Conservation (phyloP, 176 grass and related monocot species). For the Cenchrus purpureus region DNA sequence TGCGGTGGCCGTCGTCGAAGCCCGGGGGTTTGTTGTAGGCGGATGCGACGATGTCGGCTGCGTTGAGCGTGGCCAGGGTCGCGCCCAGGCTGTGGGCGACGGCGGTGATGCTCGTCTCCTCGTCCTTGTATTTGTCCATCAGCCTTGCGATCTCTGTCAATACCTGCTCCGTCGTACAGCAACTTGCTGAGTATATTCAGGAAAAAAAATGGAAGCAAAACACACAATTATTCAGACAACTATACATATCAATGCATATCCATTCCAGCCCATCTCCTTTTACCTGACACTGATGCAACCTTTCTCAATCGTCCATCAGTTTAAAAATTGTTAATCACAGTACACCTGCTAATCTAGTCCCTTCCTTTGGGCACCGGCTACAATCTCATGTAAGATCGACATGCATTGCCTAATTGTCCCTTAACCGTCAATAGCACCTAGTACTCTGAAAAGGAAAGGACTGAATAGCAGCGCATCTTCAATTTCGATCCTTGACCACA, state of each 20-base stretch:
- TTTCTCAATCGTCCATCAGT: not conserved
- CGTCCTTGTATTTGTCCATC: conserved; percentile 70
- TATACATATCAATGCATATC: not conserved
- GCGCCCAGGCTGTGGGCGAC: conserved; percentile 90
- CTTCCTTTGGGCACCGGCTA: not conserved
- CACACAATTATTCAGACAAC: not conserved
- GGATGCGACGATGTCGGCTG: conserved; percentile 68
- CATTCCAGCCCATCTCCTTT: not conserved
- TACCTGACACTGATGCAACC: not conserved
- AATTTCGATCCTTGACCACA: conserved; percentile 2
- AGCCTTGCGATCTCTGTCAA: conserved; percentile 67
- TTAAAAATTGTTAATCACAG: not conserved
- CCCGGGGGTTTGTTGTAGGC: conserved; percentile 43
- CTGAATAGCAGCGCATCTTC: conserved; percentile 22
- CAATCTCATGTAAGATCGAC: not conserved
- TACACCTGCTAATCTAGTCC: not conserved
- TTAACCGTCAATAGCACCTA: not conserved
- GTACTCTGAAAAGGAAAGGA: not conserved
- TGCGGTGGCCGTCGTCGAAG: not conserved
- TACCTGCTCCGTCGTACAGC: conserved; percentile 41
- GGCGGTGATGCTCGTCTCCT: conserved; percentile 85
- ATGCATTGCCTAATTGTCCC: not conserved
- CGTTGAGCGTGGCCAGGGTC: conserved; percentile 77
- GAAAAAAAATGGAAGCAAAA: not conserved
- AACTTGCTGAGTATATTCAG: not conserved